phyloP scores from a whole-genome alignment of 2,329 filamentous ascomycete genomes.

The Neophaeococcomyces aloes region DNA sequence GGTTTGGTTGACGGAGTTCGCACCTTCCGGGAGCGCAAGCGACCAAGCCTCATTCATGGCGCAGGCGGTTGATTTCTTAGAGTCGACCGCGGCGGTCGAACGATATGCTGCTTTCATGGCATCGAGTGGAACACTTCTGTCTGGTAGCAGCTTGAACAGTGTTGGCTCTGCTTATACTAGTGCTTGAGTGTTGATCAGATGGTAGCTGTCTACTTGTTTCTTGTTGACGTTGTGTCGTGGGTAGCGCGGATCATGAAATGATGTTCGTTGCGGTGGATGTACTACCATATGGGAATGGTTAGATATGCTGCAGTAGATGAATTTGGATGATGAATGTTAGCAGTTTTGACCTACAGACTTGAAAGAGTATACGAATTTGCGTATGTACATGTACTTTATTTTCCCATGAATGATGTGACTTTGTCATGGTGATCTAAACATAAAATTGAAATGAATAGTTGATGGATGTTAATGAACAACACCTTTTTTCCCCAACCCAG shows the following conservation, averaged over 20 bases:
- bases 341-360: background rate
- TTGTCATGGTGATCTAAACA: no score
- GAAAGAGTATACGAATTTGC: background rate
- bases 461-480: no score
- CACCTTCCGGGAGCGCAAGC: conserved; percentile 17
- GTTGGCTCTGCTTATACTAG: conserved; percentile 11
- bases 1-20: conserved; percentile 39
- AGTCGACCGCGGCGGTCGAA: conserved; percentile 28
- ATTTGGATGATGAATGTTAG: no score
- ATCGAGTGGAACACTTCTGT: conserved; percentile 27
- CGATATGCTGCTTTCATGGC: conserved; percentile 35
- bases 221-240: no score
- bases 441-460: no score
- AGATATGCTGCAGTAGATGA: no score
- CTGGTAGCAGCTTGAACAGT: conserved; percentile 15
- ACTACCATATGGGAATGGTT: no score
- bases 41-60: conserved; percentile 27
- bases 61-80: conserved; percentile 31
- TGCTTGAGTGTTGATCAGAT: background rate
- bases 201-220: background rate
- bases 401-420: no score
- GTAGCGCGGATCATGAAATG: no score
- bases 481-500: no score
- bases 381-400: no score
- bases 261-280: no score